Percentiles rank a stretch among this genome's conserved stretches.
These are phyloP conservation scores for Eucalyptus albens DNA, from an alignment of 345 rosid genomes.

Conservation along the genomic window DNA sequence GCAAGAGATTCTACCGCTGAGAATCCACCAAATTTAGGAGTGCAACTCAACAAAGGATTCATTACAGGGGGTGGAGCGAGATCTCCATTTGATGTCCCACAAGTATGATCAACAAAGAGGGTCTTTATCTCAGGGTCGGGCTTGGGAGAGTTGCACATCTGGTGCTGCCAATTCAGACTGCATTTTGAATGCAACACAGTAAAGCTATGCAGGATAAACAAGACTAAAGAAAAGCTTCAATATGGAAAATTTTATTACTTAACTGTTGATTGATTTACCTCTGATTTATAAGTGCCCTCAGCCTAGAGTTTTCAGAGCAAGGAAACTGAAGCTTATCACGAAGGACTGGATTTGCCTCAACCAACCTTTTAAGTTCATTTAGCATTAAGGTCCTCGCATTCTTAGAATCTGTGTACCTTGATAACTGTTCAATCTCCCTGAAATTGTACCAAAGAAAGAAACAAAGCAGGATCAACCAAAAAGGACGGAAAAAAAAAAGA, in stretches of 20 bases:
- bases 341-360: slow-evolving; percentile 77
- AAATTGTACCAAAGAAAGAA: not conserved
- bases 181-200: not conserved
- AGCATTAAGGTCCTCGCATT: slow-evolving; percentile 80
- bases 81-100: slow-evolving; percentile 65
- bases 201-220: not conserved
- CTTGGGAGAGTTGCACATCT: slow-evolving; percentile 72
- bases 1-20: slow-evolving; percentile 53
- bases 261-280: slow-evolving; percentile 22
- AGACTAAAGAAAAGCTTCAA: not conserved
- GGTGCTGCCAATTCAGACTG: slow-evolving; percentile 93
- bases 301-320: slow-evolving; percentile 53
- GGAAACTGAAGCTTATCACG: slow-evolving; percentile 92
- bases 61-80: slow-evolving; percentile 65
- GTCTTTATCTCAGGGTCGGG: slow-evolving; percentile 72
- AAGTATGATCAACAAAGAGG: slow-evolving; percentile 66
- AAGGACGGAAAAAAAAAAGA: not conserved
- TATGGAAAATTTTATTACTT: not conserved
- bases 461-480: not conserved
- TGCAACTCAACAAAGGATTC: slow-evolving; percentile 54
- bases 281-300: slow-evolving; percentile 69
- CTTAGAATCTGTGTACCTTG: slow-evolving; percentile 70
- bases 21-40: slow-evolving; percentile 49
- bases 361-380: slow-evolving; percentile 62
- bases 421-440: slow-evolving; percentile 78